Conservation (phyloP, 129 eudicot genomes). For the Lactuca sativa region DNA sequence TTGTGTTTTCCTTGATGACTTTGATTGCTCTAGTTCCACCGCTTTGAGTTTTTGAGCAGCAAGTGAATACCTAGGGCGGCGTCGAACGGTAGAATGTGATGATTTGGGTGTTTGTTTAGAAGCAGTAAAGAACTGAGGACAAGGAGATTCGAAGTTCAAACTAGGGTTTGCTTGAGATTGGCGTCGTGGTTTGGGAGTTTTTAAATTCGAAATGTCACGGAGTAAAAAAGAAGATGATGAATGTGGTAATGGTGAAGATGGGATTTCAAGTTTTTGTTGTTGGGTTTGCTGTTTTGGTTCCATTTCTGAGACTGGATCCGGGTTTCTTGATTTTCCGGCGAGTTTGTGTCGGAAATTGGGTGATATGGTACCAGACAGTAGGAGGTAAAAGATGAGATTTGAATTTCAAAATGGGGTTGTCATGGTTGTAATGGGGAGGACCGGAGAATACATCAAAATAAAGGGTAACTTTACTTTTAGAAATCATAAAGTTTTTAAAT, state of each 20-base stretch:
- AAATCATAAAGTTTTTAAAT: no score
- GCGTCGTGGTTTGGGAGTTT: slow-evolving; percentile 74
- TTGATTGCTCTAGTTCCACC: slow-evolving; percentile 70
- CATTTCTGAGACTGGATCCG: slow-evolving; percentile 23
- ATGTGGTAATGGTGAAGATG: slow-evolving; percentile 51
- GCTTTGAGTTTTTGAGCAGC: slow-evolving; percentile 58
- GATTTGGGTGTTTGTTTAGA: slow-evolving; percentile 60
- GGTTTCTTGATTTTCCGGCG: slow-evolving; percentile 24
- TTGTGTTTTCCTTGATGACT: slow-evolving; percentile 68
- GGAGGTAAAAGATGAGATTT: slow-evolving; percentile 28
- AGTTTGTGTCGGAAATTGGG: slow-evolving; percentile 21
- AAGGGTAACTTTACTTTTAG: slow-evolving; percentile 5
- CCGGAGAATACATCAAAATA: not conserved
- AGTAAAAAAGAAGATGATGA: slow-evolving; percentile 42
- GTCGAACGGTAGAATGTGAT: slow-evolving; percentile 31
- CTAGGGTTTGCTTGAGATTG: slow-evolving; percentile 27
- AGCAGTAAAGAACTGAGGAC: slow-evolving; percentile 61
- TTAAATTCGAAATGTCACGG: slow-evolving; percentile 82
- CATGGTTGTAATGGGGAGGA: slow-evolving; percentile 7
- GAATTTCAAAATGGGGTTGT: slow-evolving; percentile 35
- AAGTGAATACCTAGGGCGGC: slow-evolving; percentile 27
- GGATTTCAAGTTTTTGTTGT: slow-evolving; percentile 27
- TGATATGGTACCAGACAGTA: not conserved
- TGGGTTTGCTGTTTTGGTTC: slow-evolving; percentile 34
- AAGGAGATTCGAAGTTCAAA: slow-evolving; percentile 28